phyloP scores from a whole-genome alignment of 83 land plant species.

The Diphasiastrum complanatum region DNA sequence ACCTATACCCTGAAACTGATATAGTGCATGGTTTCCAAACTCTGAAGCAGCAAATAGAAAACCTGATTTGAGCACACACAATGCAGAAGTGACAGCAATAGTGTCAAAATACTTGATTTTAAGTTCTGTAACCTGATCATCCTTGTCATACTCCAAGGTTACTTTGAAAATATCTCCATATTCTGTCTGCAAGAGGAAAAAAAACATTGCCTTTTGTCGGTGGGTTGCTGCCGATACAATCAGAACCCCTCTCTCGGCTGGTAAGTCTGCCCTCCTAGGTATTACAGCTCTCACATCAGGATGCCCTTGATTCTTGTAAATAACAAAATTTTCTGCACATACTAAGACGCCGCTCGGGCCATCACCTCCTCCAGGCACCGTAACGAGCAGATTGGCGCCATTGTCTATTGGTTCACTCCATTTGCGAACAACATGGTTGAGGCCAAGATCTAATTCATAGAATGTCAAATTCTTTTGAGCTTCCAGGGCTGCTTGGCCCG shows the following conservation, averaged over 20 bases:
- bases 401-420: slow-evolving; percentile 95
- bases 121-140: slow-evolving; percentile 63
- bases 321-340: slow-evolving; percentile 96
- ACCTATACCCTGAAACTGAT: slow-evolving; percentile 93
- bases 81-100: slow-evolving; percentile 75
- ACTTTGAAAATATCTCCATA: slow-evolving; percentile 96
- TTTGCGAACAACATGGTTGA: slow-evolving; percentile 91
- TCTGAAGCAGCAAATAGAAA: slow-evolving; percentile 96
- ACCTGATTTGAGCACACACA: slow-evolving; percentile 86
- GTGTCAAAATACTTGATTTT: slow-evolving; percentile 97
- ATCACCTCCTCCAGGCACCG: slow-evolving; percentile 96
- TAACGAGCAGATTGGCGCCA: slow-evolving; percentile 89
- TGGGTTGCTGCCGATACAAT: slow-evolving; percentile 90
- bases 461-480: slow-evolving; percentile 96
- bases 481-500: slow-evolving; percentile 83
- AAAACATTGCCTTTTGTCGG: slow-evolving; percentile 75
- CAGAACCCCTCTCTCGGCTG: slow-evolving; percentile 81
- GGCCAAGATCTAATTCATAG: slow-evolving; percentile 92
- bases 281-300: slow-evolving; percentile 86
- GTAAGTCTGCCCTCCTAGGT: slow-evolving; percentile 81
- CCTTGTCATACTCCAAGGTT: slow-evolving; percentile 59
- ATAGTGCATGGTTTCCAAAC: slow-evolving; percentile 91
- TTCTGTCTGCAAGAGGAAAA: slow-evolving; percentile 93
- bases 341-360: slow-evolving; percentile 97
- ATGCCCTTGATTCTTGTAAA: slow-evolving; percentile 92